A percentile compares a stretch with the other conserved stretches of the same genome.
These are phyloP conservation scores for Mycocentrospora acerina DNA, from an alignment of 2,329 filamentous ascomycete species.

Conservation along the genomic window DNA sequence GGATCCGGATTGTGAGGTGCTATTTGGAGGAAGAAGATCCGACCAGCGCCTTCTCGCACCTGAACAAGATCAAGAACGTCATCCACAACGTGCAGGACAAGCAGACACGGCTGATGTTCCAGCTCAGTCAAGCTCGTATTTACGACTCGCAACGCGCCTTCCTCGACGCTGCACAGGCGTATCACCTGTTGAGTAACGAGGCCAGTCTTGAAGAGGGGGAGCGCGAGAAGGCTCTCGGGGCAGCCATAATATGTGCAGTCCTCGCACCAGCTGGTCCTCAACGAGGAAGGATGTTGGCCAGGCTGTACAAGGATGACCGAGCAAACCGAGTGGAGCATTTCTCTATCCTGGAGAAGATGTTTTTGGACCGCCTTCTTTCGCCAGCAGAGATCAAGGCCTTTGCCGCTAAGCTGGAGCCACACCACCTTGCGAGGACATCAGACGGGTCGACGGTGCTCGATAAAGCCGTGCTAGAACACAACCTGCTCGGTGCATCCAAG, in stretches of 20 bases:
- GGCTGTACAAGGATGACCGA: slow-evolving; percentile 92
- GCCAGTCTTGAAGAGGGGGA: slow-evolving; percentile 81
- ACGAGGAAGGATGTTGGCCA: slow-evolving; percentile 75
- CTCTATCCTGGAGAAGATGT: slow-evolving; percentile 95
- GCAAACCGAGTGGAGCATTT: slow-evolving; percentile 74
- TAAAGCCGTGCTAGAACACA: slow-evolving; percentile 94
- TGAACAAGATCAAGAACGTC: slow-evolving; percentile 94
- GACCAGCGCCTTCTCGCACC: slow-evolving; percentile 77
- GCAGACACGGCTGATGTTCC: slow-evolving; percentile 78
- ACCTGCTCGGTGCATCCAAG: slow-evolving; percentile 78
- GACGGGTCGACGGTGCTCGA: slow-evolving; percentile 92
- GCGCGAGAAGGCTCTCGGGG: slow-evolving; percentile 77
- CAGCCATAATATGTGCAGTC: slow-evolving; percentile 89
- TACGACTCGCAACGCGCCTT: slow-evolving; percentile 89
- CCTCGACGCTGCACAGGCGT: slow-evolving; percentile 81
- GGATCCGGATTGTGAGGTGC: slow-evolving; percentile 92
- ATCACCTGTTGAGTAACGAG: slow-evolving; percentile 83
- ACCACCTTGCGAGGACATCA: slow-evolving; percentile 85
- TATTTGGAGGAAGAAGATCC: slow-evolving; percentile 94
- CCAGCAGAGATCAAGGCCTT: slow-evolving; percentile 85
- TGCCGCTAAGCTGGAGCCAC: slow-evolving; percentile 74
- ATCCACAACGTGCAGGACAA: slow-evolving; percentile 76
- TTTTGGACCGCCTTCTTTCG: slow-evolving; percentile 80
- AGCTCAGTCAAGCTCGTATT: slow-evolving; percentile 89
- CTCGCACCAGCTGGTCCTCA: slow-evolving; percentile 87